Evolutionary conservation across 202 grass and related monocot species (phyloP), one percentile per base, ranked within the genome.

Genomic region (Bolboschoenoplectus hybrid): DNA sequence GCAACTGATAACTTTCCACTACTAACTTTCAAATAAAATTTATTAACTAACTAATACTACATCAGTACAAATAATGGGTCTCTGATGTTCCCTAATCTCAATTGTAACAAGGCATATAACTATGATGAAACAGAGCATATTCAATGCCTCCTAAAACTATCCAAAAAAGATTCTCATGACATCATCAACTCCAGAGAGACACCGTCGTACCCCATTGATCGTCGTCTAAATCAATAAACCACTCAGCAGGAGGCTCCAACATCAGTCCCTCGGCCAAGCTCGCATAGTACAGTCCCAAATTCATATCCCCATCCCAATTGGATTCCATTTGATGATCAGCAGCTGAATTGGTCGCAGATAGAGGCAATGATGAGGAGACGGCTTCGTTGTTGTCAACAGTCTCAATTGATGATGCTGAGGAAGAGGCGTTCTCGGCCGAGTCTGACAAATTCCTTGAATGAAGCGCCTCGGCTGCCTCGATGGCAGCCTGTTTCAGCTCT

Each of bases 161-260:
- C 65, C 65, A 40, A 67, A 40, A 67, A 61, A n/a, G 57, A 1
- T 61, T 61, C 16, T 61, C 56, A 5, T 72, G n/a, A 17, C 43
- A 90, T 63, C 36, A 55, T 55, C 85, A 86, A 85, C 84, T 97
- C 92, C 92, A 94, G 0, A 92, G 67, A 14, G 86, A 81, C 39
- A 88, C 38, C 46, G 88, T 80, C 1, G 17, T 5, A 9, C 62
- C n/a, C 16, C n/a, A 58, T 67, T 82, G 46, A 56, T 85, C 56
- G 38, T 89, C 88, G 9, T 93, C 95, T 74, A 83, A 78, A 77
- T 68, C 45, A 52, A 65, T 55, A 61, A 58, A 82, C 67, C 19
- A 87, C 14, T 84, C 20, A 17, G 34, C 46, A 16, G 60, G 64
- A 11, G 45, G 62, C 1, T 89, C 90, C 69, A 87, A 26, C 81